Evolutionary conservation across 495 filamentous ascomycete genomes (phyloP).

Genomic region (Hyaloscypha variabilis): DNA sequence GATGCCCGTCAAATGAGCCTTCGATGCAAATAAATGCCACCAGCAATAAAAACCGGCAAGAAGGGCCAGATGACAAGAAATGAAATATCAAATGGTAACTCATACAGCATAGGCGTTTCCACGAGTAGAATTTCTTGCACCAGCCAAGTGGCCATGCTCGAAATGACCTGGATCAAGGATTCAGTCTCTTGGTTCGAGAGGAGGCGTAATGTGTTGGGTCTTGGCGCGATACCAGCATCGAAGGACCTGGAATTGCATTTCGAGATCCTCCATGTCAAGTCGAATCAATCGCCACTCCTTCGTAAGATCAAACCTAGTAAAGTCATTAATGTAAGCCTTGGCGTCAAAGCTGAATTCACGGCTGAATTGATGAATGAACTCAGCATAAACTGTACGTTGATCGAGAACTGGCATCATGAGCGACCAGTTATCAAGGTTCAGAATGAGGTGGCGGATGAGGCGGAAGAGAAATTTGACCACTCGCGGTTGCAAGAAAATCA

Average conservation of each 20-base stretch:
- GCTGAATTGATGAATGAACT: constrained; percentile 20
- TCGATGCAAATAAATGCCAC: neutral
- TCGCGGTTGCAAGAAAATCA: neutral
- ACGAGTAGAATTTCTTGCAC: no score
- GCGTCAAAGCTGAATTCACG: constrained; percentile 11
- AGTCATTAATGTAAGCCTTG: neutral
- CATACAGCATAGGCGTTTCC: no score
- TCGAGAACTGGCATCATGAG: neutral
- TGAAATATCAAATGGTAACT: neutral
- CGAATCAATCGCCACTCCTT: neutral
- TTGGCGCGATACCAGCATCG: neutral
- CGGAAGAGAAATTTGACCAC: constrained; percentile 20
- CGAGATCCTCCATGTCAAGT: neutral
- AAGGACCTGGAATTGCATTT: neutral
- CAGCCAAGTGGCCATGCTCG: neutral
- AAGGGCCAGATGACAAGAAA: neutral
- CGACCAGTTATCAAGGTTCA: neutral
- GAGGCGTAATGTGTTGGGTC: neutral
- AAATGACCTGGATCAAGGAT: no score
- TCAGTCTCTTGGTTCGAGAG: neutral
- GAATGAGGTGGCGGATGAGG: constrained; percentile 12
- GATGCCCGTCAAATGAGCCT: neutral
- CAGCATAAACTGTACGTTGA: neutral
- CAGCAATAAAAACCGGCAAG: neutral
- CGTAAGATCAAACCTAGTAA: neutral